phyloP scores from a whole-genome alignment of 2,329 filamentous ascomycete species.

The Fusarium euwallaceae region DNA sequence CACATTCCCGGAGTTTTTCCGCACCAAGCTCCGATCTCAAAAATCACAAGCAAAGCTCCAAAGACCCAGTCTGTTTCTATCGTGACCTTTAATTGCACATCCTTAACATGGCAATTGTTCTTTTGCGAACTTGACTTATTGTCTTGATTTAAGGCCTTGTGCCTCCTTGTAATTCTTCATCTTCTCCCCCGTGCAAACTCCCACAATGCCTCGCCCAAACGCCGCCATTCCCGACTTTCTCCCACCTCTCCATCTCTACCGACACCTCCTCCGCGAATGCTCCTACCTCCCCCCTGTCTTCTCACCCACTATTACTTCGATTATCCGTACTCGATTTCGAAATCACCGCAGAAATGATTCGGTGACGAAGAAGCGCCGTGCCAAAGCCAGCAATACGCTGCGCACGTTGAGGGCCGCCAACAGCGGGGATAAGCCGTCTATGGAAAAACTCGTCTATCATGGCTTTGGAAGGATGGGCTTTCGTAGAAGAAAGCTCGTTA shows the following conservation, averaged over 20 bases:
- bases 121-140: neutral
- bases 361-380: conserved; percentile 50
- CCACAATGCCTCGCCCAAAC: conserved; percentile 48
- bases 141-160: conserved; percentile 7
- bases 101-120: neutral
- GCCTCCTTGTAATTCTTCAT: conserved; percentile 6
- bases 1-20: conserved; percentile 36
- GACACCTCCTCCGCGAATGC: conserved; percentile 71
- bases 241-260: conserved; percentile 60
- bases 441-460: conserved; percentile 62
- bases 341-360: conserved; percentile 50
- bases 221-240: conserved; percentile 43
- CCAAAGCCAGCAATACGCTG: conserved; percentile 58
- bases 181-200: neutral
- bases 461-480: conserved; percentile 68
- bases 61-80: neutral
- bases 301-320: conserved; percentile 57
- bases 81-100: neutral
- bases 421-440: conserved; percentile 60
- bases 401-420: conserved; percentile 67
- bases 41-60: conserved; percentile 7
- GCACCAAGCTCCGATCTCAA: conserved; percentile 8
- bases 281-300: conserved; percentile 70
- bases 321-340: conserved; percentile 63
- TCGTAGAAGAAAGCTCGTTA: conserved; percentile 63